phyloP scores from a whole-genome alignment of 192 early-diverging fungal genomes.

The Linnemannia schmuckeri region DNA sequence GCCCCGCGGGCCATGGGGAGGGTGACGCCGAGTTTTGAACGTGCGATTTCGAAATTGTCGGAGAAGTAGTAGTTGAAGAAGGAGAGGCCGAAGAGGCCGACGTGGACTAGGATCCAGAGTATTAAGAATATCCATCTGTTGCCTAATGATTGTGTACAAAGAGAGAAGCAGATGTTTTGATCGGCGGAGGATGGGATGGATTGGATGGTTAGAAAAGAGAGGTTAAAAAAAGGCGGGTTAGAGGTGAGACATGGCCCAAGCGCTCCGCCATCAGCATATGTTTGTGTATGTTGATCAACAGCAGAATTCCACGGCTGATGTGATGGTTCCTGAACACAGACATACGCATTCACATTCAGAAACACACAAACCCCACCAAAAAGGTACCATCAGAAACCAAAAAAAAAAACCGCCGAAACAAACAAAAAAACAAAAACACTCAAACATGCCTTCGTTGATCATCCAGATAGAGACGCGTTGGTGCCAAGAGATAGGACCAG shows the following conservation, averaged over 20 bases:
- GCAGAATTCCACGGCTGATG: too few species aligned
- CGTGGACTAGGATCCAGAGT: conserved; percentile 71
- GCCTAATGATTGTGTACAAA: conserved; percentile 15
- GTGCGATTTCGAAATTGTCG: conserved; percentile 66
- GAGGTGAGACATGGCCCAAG: too few species aligned
- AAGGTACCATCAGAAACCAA: background rate
- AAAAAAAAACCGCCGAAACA: background rate
- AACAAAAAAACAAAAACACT: background rate
- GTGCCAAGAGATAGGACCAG: conserved; percentile 22
- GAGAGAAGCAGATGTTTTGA: too few species aligned
- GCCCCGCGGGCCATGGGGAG: conserved; percentile 69
- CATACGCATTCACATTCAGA: too few species aligned
- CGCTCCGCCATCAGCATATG: too few species aligned
- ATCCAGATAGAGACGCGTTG: conserved; percentile 59
- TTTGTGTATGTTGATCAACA: too few species aligned
- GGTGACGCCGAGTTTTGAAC: conserved; percentile 64
- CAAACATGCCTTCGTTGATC: conserved; percentile 59
- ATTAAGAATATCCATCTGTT: conserved; percentile 51
- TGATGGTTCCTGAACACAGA: too few species aligned
- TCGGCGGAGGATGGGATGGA: too few species aligned
- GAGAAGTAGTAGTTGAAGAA: conserved; percentile 72
- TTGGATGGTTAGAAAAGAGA: too few species aligned
- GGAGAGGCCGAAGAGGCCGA: conserved; percentile 67
- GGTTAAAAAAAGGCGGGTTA: too few species aligned
- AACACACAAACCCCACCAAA: background rate